Conservation (phyloP, 768 basidiomycete genomes). For the Kwoniella mangroviensis region DNA sequence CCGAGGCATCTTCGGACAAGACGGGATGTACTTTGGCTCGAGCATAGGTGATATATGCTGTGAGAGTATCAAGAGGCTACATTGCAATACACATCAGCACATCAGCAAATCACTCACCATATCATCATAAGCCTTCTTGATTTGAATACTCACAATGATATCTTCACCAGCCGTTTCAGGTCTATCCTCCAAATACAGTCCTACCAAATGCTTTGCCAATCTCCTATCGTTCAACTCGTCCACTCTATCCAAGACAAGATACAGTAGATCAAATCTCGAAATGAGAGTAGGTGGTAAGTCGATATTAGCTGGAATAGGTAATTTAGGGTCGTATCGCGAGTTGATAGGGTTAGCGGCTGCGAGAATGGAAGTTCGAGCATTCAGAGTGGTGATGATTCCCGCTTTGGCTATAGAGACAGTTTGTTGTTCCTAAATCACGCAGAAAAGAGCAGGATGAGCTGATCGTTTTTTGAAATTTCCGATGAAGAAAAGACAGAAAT, state of each 20-base stretch:
- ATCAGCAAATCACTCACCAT: no score
- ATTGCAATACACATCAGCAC: neutral
- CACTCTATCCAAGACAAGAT: slow-evolving; percentile 91
- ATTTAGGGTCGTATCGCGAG: slow-evolving; percentile 57
- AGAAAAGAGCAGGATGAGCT: neutral
- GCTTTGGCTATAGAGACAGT: slow-evolving; percentile 99
- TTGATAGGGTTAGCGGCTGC: slow-evolving; percentile 97
- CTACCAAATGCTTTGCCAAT: slow-evolving; percentile 89
- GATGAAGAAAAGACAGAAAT: neutral
- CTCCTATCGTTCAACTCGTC: slow-evolving; percentile 84
- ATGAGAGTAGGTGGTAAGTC: slow-evolving; percentile 97
- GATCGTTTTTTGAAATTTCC: no score
- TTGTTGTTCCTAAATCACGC: slow-evolving; percentile 80
- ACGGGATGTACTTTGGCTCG: slow-evolving; percentile 81
- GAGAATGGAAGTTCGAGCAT: slow-evolving; percentile 94
- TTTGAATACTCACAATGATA: slow-evolving; percentile 67
- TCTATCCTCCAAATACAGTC: slow-evolving; percentile 88
- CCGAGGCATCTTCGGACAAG: slow-evolving; percentile 80
- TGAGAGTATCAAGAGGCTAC: slow-evolving; percentile 85
- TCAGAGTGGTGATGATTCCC: slow-evolving; percentile 96
- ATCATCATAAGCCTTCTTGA: no score
- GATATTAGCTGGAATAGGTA: slow-evolving; percentile 89
- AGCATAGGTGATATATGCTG: slow-evolving; percentile 93
- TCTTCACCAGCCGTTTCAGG: slow-evolving; percentile 72
- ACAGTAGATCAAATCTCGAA: slow-evolving; percentile 94